Evolutionary conservation across 139 green algal species (phyloP).

Genomic region (Auxenochlorella protothecoides): DNA sequence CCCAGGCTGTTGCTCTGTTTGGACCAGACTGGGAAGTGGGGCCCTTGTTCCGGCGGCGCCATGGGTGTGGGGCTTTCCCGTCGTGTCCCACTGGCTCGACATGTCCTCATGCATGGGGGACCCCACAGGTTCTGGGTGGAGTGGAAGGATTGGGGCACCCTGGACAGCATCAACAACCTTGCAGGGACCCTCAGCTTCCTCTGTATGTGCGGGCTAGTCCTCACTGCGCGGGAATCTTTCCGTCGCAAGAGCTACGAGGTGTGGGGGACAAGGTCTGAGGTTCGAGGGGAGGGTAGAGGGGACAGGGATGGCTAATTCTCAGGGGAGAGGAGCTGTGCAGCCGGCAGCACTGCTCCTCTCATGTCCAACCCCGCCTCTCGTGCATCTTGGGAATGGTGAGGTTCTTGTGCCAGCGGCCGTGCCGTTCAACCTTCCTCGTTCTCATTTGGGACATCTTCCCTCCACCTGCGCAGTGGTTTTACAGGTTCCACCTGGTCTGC

Average conservation of each 20-base stretch:
- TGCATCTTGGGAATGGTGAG: neutral
- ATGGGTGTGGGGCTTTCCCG: neutral
- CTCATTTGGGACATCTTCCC: too few species aligned
- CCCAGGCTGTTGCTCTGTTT: too few species aligned
- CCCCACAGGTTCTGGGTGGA: constrained; percentile 10
- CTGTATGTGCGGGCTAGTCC: constrained; percentile 9
- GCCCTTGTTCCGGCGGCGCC: neutral
- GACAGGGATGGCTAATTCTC: too few species aligned
- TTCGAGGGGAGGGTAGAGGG: too few species aligned
- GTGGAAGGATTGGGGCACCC: neutral
- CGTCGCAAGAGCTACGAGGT: constrained; percentile 14
- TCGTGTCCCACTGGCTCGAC: too few species aligned
- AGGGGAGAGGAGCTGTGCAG: too few species aligned
- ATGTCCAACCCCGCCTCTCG: neutral
- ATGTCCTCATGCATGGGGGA: too few species aligned
- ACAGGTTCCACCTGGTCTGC: constrained; percentile 19
- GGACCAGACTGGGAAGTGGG: neutral
- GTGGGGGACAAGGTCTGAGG: neutral
- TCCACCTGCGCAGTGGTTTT: constrained; percentile 14
- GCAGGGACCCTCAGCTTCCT: constrained; percentile 10
- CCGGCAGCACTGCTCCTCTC: too few species aligned
- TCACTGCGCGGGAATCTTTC: neutral
- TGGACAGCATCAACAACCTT: constrained; percentile 4
- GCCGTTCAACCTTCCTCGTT: too few species aligned
- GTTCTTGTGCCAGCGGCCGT: too few species aligned